phyloP scores from a whole-genome alignment of 768 basidiomycete species.

The Agaricus sinodeliciosus region DNA sequence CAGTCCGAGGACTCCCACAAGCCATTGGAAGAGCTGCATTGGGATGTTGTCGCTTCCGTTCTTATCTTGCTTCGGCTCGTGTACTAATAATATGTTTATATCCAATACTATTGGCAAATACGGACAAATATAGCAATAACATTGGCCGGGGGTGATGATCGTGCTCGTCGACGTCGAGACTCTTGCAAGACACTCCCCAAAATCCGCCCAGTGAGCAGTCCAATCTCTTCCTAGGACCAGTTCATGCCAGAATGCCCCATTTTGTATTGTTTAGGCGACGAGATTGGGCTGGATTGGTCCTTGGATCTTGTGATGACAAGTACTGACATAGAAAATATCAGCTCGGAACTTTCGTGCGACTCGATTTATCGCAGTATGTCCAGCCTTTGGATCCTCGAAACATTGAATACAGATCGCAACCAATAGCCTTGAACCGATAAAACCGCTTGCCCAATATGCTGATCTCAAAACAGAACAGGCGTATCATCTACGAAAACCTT shows the following conservation, averaged over 20 bases:
- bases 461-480: conserved; percentile 92
- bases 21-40: neutral
- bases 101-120: conserved; percentile 4
- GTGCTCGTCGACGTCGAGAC: conserved; percentile 32
- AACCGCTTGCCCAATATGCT: conserved; percentile 67
- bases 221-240: conserved; percentile 14
- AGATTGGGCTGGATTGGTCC: conserved; percentile 32
- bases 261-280: conserved; percentile 19
- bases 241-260: conserved; percentile 16
- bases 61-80: neutral
- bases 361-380: conserved; percentile 31
- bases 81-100: neutral
- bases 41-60: neutral
- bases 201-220: conserved; percentile 34
- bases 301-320: conserved; percentile 28
- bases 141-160: neutral
- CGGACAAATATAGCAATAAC: neutral
- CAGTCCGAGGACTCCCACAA: too few species aligned
- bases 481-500: conserved; percentile 97
- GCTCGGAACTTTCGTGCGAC: conserved; percentile 34
- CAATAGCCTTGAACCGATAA: conserved; percentile 28
- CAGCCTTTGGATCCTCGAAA: neutral
- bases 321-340: conserved; percentile 21
- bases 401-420: neutral
- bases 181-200: conserved; percentile 28